phyloP scores from a whole-genome alignment of 78 protist genomes.

The Protostelium mycophagum region DNA sequence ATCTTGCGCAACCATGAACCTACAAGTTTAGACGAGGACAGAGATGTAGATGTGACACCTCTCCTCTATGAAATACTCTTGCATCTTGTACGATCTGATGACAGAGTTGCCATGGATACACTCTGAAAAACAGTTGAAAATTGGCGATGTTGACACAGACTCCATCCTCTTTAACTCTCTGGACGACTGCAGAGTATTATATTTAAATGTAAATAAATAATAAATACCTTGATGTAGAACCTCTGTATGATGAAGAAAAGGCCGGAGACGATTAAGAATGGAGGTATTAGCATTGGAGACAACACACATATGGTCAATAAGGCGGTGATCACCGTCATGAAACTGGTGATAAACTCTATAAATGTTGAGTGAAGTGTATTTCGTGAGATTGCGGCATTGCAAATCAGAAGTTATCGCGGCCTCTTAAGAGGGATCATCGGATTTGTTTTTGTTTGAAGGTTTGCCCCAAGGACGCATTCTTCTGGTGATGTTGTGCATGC shows the following conservation, averaged over 20 bases:
- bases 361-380: too few relatives aligned
- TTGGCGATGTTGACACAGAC: slow-evolving; percentile 2
- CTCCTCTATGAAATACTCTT: neutral
- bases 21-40: neutral
- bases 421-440: too few relatives aligned
- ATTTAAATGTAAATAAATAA: too few relatives aligned
- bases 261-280: neutral
- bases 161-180: slow-evolving; percentile 2
- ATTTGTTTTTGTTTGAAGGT: too few relatives aligned
- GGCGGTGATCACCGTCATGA: neutral
- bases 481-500: too few relatives aligned
- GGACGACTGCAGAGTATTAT: slow-evolving; percentile 7
- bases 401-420: too few relatives aligned
- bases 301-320: slow-evolving; percentile 1
- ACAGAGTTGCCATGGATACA: neutral
- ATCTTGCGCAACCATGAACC: neutral
- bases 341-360: neutral
- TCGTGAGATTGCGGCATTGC: too few relatives aligned
- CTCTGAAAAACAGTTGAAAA: neutral
- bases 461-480: too few relatives aligned
- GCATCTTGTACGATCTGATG: neutral
- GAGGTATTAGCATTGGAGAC: neutral
- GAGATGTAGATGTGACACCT: neutral
- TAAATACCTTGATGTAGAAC: slow-evolving; percentile 39
- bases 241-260: slow-evolving; percentile 67